phyloP scores from a whole-genome alignment of 768 basidiomycete species.

The Phlebiopsis gigantea region DNA sequence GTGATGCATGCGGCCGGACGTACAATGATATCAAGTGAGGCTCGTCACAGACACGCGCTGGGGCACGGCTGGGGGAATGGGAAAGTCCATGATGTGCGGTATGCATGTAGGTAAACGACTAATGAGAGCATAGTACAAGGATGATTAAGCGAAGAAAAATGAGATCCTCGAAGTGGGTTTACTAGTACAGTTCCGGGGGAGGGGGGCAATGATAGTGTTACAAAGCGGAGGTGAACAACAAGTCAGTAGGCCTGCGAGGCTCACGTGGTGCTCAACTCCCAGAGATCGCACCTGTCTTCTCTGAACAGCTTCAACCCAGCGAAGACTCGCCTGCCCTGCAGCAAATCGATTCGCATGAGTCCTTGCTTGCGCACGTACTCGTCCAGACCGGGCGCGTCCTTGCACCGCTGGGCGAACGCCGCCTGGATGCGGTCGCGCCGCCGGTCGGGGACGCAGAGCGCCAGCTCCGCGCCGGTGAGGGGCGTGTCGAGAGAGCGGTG shows the following conservation, averaged over 20 bases:
- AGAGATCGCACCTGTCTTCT: constrained; percentile 3
- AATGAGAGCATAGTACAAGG: background rate
- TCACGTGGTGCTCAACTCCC: constrained; percentile 2
- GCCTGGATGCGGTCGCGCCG: background rate
- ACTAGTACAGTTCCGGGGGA: background rate
- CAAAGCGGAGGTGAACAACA: background rate
- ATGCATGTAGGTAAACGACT: background rate
- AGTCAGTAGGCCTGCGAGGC: background rate
- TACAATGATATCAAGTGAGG: background rate
- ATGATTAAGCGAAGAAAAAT: background rate
- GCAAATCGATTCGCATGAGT: constrained; percentile 3
- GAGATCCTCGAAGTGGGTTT: background rate
- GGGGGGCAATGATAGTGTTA: background rate
- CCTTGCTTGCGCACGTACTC: constrained; percentile 3
- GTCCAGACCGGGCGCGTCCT: constrained; percentile 4
- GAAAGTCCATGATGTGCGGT: background rate
- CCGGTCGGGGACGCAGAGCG: background rate
- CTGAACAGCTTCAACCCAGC: background rate
- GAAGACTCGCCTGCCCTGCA: constrained; percentile 4
- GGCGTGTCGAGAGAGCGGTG: constrained; percentile 1
- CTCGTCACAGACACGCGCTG: background rate
- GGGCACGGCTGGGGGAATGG: background rate
- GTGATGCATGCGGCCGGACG: background rate
- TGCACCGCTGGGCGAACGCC: constrained; percentile 6
- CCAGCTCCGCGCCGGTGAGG: background rate